Evolutionary conservation across 306 rosid species (phyloP).

Genomic region (Hippophae rhamnoides): DNA sequence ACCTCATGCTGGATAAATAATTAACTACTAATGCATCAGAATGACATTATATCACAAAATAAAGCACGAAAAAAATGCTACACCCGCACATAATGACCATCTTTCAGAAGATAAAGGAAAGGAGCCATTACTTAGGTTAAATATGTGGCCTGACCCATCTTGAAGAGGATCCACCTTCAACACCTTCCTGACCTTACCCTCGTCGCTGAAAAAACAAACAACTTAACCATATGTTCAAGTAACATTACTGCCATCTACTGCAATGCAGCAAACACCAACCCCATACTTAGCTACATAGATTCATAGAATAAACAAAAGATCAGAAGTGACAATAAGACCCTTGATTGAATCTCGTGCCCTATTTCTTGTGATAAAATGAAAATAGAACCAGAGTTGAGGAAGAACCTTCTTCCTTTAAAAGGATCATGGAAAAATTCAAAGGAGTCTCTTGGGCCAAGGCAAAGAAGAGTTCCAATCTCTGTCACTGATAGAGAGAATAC

Average conservation of each 20-base stretch:
- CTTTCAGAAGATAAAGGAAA: constrained; percentile 16
- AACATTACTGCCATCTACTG: constrained; percentile 1
- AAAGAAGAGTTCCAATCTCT: constrained; percentile 71
- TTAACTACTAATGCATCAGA: constrained; percentile 5
- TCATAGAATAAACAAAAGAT: neutral
- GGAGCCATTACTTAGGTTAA: constrained; percentile 69
- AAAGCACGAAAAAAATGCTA: neutral
- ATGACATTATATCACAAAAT: neutral
- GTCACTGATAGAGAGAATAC: constrained; percentile 68
- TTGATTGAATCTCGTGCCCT: neutral
- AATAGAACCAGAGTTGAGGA: constrained; percentile 5
- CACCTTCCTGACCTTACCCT: constrained; percentile 79
- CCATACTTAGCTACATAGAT: neutral
- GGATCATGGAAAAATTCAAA: constrained; percentile 75
- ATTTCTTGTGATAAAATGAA: constrained; percentile 2
- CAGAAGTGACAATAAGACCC: neutral
- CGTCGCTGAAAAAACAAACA: constrained; percentile 60
- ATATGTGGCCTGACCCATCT: constrained; percentile 86
- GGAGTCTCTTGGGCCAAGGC: constrained; percentile 61
- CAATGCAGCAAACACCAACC: neutral
- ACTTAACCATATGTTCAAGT: constrained; percentile 2
- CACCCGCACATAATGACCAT: neutral
- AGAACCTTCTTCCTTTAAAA: constrained; percentile 59
- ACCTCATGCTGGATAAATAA: neutral
- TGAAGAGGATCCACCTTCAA: constrained; percentile 90